Percentiles rank a stretch among this genome's conserved stretches.
Evolutionary conservation across 345 rosid genomes (phyloP).

Genomic region (Eucalyptus pauciflora): DNA sequence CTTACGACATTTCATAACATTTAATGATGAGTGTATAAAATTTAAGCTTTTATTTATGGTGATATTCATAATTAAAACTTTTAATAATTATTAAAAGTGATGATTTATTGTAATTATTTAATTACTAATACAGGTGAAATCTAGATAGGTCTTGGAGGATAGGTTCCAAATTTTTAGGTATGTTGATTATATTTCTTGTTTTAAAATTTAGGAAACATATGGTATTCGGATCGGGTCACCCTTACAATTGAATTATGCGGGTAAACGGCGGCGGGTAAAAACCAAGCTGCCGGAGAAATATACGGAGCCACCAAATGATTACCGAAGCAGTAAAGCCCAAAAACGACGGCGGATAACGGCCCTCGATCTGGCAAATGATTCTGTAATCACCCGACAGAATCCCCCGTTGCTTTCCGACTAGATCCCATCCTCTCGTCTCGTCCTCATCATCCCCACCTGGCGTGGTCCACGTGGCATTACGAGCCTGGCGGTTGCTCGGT

Average conservation of each 20-base stretch:
- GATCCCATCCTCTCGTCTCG: neutral
- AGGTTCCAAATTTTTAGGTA: rapidly evolving
- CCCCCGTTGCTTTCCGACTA: neutral
- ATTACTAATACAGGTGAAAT: rapidly evolving
- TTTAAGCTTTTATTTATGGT: rapidly evolving
- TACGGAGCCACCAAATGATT: neutral
- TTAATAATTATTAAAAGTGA: too few species aligned
- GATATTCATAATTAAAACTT: rapidly evolving
- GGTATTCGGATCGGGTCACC: too few species aligned
- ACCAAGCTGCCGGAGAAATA: too few species aligned
- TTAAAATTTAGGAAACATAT: rapidly evolving
- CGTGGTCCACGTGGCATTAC: neutral
- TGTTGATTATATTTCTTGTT: rapidly evolving
- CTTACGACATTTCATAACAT: rapidly evolving
- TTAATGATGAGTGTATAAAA: rapidly evolving
- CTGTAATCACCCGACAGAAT: neutral
- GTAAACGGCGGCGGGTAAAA: too few species aligned
- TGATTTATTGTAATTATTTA: rapidly evolving
- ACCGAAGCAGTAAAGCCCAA: neutral
- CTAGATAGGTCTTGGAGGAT: rapidly evolving
- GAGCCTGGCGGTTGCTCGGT: neutral
- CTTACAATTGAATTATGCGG: too few species aligned
- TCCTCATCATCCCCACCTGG: too few species aligned
- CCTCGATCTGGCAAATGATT: neutral
- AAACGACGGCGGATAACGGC: neutral